These are phyloP conservation scores for Hyaloscypha bicolor DNA, from an alignment of 495 filamentous ascomycete species.

Conservation along the genomic window DNA sequence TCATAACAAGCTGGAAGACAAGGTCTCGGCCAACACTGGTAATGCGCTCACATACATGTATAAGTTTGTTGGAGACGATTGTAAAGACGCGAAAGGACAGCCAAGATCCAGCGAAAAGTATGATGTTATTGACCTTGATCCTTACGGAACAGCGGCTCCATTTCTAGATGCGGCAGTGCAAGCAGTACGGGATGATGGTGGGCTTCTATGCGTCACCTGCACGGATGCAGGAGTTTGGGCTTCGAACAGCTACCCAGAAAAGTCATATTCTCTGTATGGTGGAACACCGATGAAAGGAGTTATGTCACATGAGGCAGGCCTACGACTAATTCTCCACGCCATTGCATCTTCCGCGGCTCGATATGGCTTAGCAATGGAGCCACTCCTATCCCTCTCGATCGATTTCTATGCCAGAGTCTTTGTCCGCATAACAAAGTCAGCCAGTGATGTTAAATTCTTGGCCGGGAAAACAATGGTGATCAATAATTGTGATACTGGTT, in stretches of 20 bases:
- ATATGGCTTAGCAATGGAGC: constrained; percentile 91
- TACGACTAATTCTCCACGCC: constrained; percentile 80
- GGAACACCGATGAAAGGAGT: constrained; percentile 81
- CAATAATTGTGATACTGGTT: constrained; percentile 87
- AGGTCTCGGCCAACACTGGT: constrained; percentile 70
- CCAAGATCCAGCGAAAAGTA: constrained; percentile 54
- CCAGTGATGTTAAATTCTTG: constrained; percentile 83
- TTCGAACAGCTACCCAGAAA: constrained; percentile 89
- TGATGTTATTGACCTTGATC: constrained; percentile 95
- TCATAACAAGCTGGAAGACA: constrained; percentile 73
- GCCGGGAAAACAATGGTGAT: constrained; percentile 90
- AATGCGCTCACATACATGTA: constrained; percentile 96
- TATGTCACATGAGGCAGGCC: constrained; percentile 85
- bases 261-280: constrained; percentile 88
- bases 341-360: constrained; percentile 77
- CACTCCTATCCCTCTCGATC: constrained; percentile 86
- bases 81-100: constrained; percentile 35
- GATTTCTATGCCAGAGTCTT: constrained; percentile 96
- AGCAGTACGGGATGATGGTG: constrained; percentile 76
- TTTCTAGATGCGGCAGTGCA: constrained; percentile 92
- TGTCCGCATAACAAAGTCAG: constrained; percentile 75
- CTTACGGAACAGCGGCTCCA: constrained; percentile 88
- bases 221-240: constrained; percentile 95
- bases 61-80: constrained; percentile 48
- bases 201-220: constrained; percentile 92